Evolutionary conservation across 768 basidiomycete species (phyloP).

Genomic region (Paxillus involutus): DNA sequence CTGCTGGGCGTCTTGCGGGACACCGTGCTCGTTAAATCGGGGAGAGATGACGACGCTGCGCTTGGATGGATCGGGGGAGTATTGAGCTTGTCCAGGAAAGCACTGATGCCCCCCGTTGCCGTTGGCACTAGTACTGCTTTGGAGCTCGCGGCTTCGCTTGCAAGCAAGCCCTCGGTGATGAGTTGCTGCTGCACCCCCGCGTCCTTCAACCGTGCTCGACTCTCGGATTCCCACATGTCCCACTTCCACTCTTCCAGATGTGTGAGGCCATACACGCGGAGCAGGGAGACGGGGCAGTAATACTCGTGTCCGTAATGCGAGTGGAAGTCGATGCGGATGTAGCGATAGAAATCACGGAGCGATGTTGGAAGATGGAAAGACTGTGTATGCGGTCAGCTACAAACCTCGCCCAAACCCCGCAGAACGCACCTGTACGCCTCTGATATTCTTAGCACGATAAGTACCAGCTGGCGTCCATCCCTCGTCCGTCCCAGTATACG

Average conservation of each 20-base stretch:
- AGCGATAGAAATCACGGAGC: conserved; percentile 85
- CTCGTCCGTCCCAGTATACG: conserved; percentile 58
- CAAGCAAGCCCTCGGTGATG: conserved; percentile 23
- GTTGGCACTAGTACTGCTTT: neutral
- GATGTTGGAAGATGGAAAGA: conserved; percentile 78
- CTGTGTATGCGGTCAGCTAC: conserved; percentile 30
- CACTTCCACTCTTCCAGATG: conserved; percentile 97
- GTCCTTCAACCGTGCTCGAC: conserved; percentile 47
- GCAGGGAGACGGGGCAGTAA: conserved; percentile 91
- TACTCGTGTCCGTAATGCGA: conserved; percentile 94
- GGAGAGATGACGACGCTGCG: neutral
- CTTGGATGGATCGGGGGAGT: neutral
- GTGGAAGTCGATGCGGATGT: conserved; percentile 90
- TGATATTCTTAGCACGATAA: conserved; percentile 83
- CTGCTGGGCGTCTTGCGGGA: neutral
- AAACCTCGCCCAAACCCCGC: neutral
- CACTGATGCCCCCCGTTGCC: conserved; percentile 4
- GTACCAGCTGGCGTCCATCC: conserved; percentile 76
- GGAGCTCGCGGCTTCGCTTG: neutral
- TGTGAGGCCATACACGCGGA: conserved; percentile 93
- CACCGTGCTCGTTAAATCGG: neutral
- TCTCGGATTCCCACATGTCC: conserved; percentile 80
- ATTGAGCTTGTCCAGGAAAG: conserved; percentile 1
- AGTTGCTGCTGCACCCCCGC: conserved; percentile 6
- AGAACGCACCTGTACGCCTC: conserved; percentile 77